Base-by-base conservation (phyloP, 345 rosid species). In the Sisymbrium irio region DNA sequence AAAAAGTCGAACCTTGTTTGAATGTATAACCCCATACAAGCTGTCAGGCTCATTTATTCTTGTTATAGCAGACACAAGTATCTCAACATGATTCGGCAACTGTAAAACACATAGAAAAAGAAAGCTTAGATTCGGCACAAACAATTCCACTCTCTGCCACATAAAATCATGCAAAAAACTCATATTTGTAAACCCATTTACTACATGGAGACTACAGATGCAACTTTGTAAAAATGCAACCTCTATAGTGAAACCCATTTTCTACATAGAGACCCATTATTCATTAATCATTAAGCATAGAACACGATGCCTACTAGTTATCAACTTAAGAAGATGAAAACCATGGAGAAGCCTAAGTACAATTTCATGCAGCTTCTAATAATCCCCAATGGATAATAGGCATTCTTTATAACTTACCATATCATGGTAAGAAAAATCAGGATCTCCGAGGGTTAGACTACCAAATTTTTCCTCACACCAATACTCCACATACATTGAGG, bases 41-140 rank as follows among this genome's bases (percentile, higher is more conserved):
- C 95, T 91, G 83, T 94, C 98, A n/a, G 96, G 95, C 80, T 91
- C 97, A 71, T 94, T 91, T 74, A 94, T 92, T 78, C 84, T 86
- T 78, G 89, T 91, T 68, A 91, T 83, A 67, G 98, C 97, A 28
- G 89, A 89, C 67, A 89, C 80, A 77, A 94, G 93, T 73, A 94
- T 83, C 78, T 91, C 96, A 75, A 91, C 77, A 56, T 89, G 97
- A 65, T 76, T 81, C 11, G 91, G 91, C 61, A 94, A 75, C 97
- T 94, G 91, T 74, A 68, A 61, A 54, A 40, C 44, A 66, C 67
- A 69, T 68, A 30, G 62, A 45, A 67, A 39, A 47, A 59, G 19
- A 61, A 40, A 18, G 9, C 15, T 77, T 56, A 69, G 46, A 70
- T 10, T n/a, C 0, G 1, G 8, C 33, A 53, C 20, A 53, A 62